Percentiles rank a stretch among this genome's conserved stretches.
Evolutionary conservation across 2,329 filamentous ascomycete genomes (phyloP).

Genomic region (Fusarium virguliforme): DNA sequence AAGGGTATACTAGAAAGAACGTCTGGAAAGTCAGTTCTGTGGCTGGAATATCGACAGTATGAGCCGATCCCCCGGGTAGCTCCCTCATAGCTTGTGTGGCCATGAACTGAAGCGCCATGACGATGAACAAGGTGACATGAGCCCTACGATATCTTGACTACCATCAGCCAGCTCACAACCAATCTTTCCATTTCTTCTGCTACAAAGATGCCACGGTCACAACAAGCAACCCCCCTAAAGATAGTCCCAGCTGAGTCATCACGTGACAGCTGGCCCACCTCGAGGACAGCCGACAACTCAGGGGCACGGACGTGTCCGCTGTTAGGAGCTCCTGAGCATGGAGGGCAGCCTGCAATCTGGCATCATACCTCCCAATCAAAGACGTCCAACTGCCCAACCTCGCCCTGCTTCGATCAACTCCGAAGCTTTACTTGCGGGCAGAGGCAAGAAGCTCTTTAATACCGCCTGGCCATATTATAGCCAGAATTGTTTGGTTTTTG

Average conservation of each 20-base stretch:
- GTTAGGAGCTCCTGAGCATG: constrained; percentile 53
- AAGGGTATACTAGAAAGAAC: neutral
- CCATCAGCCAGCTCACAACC: neutral
- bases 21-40: constrained; percentile 9
- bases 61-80: constrained; percentile 1
- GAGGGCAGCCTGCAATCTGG: constrained; percentile 62
- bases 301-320: constrained; percentile 50
- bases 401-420: constrained; percentile 47
- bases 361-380: constrained; percentile 58
- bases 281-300: constrained; percentile 42
- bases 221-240: constrained; percentile 3
- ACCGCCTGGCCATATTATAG: constrained; percentile 40
- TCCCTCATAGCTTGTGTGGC: neutral
- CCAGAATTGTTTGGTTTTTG: constrained; percentile 41
- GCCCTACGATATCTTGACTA: neutral
- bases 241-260: constrained; percentile 35
- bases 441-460: constrained; percentile 49
- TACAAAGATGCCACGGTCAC: constrained; percentile 8
- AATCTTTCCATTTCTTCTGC: neutral
- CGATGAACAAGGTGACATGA: neutral
- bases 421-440: constrained; percentile 53
- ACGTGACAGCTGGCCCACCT: constrained; percentile 51
- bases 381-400: constrained; percentile 47
- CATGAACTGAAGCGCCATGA: neutral
- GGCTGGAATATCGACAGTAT: constrained; percentile 8